Evolutionary conservation across 805 yeast genomes (phyloP), one percentile per base, ranked within the genome.

Genomic region (Wickerhamomyces tratensis): DNA sequence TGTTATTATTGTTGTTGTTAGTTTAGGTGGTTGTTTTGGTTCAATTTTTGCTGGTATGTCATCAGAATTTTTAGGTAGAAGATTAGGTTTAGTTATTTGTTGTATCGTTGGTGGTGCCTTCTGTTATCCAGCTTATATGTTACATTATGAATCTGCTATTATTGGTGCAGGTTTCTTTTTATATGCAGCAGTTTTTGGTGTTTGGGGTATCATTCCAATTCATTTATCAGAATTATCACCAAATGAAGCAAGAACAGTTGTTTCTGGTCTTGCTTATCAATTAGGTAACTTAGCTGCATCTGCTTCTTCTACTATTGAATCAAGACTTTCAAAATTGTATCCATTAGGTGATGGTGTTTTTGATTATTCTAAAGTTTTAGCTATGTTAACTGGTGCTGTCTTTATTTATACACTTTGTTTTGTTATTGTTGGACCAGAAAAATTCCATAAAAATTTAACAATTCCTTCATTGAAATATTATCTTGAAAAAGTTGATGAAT

Each of bases 221-320:
- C 80, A 80, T 56, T 62, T 82, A 35, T 67, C 81, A 6, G 89
- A 82, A 57, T 64, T 82, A 41, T 72, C 85, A 14, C 82, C 79
- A 44, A 81, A 84, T 27, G 74, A 76, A 37, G 77, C 78, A 52
- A 67, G 86, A 54, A 69, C 84, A 2, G 69, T 81, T 51, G 69
- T 79, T 31, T 72, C 74, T 26, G 86, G 86, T 42, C 61, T 77
- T 33, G 69, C 78, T 8, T 82, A 82, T 55, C 88, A 82, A 61
- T 69, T 82, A 44, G 88, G 88, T 64, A 81, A 82, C 58, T 69
- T 82, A 53, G 84, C 81, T 0, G 75, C 84, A 5, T 72, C 83
- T 25, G 87, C 86, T 2, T 74, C 85, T 5, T 72, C 82, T 7
- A 82, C 89, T 13, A 82, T 82, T 47, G 87, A 82, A 58, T 66